A percentile compares a stretch with the other conserved stretches of the same genome.
phyloP scores from a whole-genome alignment of 139 green algal species.

The Haematococcus sp. region DNA sequence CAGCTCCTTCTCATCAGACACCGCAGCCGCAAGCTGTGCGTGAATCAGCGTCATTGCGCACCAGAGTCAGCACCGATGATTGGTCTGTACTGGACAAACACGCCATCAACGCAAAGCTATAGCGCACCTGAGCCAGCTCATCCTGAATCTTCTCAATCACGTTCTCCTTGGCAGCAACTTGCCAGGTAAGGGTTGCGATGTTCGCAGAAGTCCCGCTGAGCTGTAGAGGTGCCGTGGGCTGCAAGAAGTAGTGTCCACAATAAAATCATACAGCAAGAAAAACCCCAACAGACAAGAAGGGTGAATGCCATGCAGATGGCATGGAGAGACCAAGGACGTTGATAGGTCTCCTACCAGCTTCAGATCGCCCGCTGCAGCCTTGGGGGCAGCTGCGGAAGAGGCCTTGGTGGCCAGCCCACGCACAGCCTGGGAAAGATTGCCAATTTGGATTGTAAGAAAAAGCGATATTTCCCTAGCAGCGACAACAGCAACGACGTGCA shows the following conservation, averaged over 20 bases:
- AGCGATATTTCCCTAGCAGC: no score
- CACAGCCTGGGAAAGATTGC: not conserved
- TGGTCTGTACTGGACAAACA: not conserved
- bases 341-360: not conserved
- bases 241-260: constrained; percentile 9
- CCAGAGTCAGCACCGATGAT: not conserved
- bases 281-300: not conserved
- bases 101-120: not conserved
- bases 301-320: not conserved
- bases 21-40: constrained; percentile 1
- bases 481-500: not conserved
- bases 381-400: constrained; percentile 30
- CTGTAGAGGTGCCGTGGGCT: constrained; percentile 47
- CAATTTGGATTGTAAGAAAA: no score
- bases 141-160: constrained; percentile 59
- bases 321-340: not conserved
- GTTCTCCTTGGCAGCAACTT: constrained; percentile 55
- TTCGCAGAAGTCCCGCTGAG: constrained; percentile 44
- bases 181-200: constrained; percentile 52
- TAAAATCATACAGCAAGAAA: not conserved
- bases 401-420: constrained; percentile 3
- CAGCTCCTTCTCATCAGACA: constrained; percentile 21
- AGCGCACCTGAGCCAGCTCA: constrained; percentile 58
- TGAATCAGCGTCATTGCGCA: not conserved
- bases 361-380: constrained; percentile 2